Evolutionary conservation across 2,329 filamentous ascomycete genomes (phyloP).

Genomic region (Venturia effusa): DNA sequence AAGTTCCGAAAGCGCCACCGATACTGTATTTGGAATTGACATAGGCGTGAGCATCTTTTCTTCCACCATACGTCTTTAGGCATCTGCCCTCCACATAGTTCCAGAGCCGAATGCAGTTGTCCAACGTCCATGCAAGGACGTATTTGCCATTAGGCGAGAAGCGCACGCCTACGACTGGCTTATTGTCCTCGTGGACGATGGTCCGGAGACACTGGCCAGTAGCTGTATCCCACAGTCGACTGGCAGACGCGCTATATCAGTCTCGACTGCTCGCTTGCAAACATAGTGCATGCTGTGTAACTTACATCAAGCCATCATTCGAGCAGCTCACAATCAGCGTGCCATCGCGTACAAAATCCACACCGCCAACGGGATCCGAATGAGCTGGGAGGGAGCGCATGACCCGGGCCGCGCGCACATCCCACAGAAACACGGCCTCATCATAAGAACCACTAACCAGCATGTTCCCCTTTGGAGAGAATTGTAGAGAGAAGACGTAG

Average conservation of each 20-base stretch:
- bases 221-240: slow-evolving; percentile 87
- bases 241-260: slow-evolving; percentile 21
- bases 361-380: slow-evolving; percentile 85
- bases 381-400: slow-evolving; percentile 92
- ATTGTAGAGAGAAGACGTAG: slow-evolving; percentile 88
- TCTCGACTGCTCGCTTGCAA: background rate
- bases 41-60: slow-evolving; percentile 55
- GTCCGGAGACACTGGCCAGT: slow-evolving; percentile 94
- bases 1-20: slow-evolving; percentile 70
- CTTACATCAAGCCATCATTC: slow-evolving; percentile 76
- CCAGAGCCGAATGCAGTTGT: slow-evolving; percentile 85
- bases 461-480: slow-evolving; percentile 97
- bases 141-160: slow-evolving; percentile 93
- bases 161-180: slow-evolving; percentile 75
- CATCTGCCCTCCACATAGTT: slow-evolving; percentile 86
- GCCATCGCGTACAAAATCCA: slow-evolving; percentile 87
- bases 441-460: slow-evolving; percentile 92
- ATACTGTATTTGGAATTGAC: slow-evolving; percentile 74
- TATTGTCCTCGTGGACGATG: slow-evolving; percentile 92
- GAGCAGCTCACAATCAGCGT: slow-evolving; percentile 87
- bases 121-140: slow-evolving; percentile 82
- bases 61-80: slow-evolving; percentile 70
- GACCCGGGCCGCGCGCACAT: slow-evolving; percentile 73
- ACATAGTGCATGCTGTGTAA: slow-evolving; percentile 15
- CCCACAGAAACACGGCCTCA: slow-evolving; percentile 95